Conservation (phyloP, 352 stramenopile species). For the Globisporangium perplexum region DNA sequence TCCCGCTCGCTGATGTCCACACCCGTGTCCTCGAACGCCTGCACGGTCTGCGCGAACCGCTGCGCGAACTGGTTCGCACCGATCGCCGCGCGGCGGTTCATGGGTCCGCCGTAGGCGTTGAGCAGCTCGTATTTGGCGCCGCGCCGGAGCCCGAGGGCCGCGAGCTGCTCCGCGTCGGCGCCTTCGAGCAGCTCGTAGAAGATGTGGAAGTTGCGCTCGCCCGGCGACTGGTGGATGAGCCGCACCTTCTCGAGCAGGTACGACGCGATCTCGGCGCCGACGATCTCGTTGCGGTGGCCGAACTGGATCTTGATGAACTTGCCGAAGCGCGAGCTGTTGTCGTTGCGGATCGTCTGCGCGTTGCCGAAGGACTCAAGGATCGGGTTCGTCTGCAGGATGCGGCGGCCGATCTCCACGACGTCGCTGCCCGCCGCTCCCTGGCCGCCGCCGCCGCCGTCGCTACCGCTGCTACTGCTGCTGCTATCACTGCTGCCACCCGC, state of each 20-base stretch:
- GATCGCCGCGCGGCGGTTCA: slow-evolving; percentile 22
- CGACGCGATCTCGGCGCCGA: slow-evolving; percentile 92
- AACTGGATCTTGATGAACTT: slow-evolving; percentile 97
- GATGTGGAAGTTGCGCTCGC: slow-evolving; percentile 94
- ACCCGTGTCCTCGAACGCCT: slow-evolving; percentile 75
- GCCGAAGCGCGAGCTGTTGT: slow-evolving; percentile 95
- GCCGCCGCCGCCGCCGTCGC: slow-evolving; percentile 1
- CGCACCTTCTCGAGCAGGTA: slow-evolving; percentile 98
- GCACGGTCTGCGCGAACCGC: slow-evolving; percentile 56
- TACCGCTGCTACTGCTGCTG: neutral
- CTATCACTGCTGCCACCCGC: neutral
- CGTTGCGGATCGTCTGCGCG: slow-evolving; percentile 94
- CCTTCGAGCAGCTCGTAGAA: slow-evolving; percentile 95
- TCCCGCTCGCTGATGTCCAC: slow-evolving; percentile 38
- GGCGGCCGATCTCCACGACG: slow-evolving; percentile 69
- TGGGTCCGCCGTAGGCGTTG: slow-evolving; percentile 71
- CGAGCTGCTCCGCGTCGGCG: slow-evolving; percentile 50
- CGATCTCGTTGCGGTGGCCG: slow-evolving; percentile 62
- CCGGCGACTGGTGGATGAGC: slow-evolving; percentile 89
- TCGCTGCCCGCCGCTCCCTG: slow-evolving; percentile 24
- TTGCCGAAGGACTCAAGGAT: slow-evolving; percentile 98
- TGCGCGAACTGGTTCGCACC: slow-evolving; percentile 45
- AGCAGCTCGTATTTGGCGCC: slow-evolving; percentile 84
- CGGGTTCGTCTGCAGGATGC: slow-evolving; percentile 95
- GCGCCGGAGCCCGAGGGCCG: slow-evolving; percentile 52